Percentiles rank a stretch among this genome's conserved stretches.
phyloP scores from a whole-genome alignment of 139 green algal species.

The Asterochloris sp. region DNA sequence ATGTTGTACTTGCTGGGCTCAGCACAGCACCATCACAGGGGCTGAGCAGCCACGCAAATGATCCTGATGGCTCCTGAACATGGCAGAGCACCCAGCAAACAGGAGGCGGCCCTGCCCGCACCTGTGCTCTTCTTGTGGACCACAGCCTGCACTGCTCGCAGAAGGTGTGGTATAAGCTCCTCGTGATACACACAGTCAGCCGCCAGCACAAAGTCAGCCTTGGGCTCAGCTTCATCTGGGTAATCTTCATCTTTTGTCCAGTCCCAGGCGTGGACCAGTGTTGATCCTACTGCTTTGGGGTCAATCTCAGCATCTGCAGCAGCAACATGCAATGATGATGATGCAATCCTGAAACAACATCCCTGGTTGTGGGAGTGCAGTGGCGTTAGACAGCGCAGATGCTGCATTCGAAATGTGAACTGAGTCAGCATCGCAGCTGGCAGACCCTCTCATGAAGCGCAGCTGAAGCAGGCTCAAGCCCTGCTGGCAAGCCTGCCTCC shows the following conservation, averaged over 20 bases:
- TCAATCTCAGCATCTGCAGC: not conserved
- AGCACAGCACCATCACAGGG: too few relatives aligned
- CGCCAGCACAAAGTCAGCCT: slow-evolving; percentile 74
- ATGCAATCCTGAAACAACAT: not conserved
- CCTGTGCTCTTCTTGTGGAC: slow-evolving; percentile 27
- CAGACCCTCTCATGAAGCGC: too few relatives aligned
- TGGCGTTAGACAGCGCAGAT: too few relatives aligned
- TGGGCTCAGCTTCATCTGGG: slow-evolving; percentile 26
- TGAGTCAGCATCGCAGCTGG: too few relatives aligned
- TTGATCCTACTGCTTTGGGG: not conserved
- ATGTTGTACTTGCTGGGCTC: too few relatives aligned
- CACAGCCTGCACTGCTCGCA: slow-evolving; percentile 53
- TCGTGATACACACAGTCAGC: slow-evolving; percentile 87
- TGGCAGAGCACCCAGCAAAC: not conserved
- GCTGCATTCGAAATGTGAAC: too few relatives aligned
- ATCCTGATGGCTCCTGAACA: not conserved
- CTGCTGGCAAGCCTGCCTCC: too few relatives aligned
- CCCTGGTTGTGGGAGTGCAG: too few relatives aligned
- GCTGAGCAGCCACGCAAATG: not conserved
- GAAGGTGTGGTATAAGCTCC: slow-evolving; percentile 56
- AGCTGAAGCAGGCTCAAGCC: too few relatives aligned
- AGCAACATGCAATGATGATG: not conserved
- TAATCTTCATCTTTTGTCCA: slow-evolving; percentile 53
- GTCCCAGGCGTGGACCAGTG: slow-evolving; percentile 64
- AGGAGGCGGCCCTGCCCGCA: not conserved